Base-by-base conservation (phyloP, 768 basidiomycete genomes). In the Cyclocybe aegerita region DNA sequence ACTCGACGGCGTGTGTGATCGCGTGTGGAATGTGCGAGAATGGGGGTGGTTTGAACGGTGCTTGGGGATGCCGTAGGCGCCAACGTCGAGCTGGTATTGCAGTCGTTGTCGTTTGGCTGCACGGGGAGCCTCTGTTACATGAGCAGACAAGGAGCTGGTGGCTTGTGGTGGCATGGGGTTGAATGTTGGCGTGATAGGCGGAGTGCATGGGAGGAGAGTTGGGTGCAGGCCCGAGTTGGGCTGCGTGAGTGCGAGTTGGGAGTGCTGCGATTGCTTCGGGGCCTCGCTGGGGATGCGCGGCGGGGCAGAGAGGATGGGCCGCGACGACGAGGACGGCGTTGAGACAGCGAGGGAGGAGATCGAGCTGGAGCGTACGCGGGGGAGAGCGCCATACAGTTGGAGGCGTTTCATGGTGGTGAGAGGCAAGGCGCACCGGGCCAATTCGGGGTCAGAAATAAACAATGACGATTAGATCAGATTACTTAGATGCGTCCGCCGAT, bases 11-110 rank as follows among this genome's bases (percentile, higher is more conserved):
- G 23, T 23, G 23, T 23, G 23, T 4, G 23, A 23, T n/a, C 51
- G 54, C 9, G 56, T 43, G 48, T 62, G 53, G 49, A 63, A 47
- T 54, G 58, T 53, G 39, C 61, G 38, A 53, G 54, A 14, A 48
- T 46, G 39, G 35, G 46, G 34, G 47, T 56, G 58, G 49, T 55
- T 46, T 14, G 48, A 43, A 31, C 63, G 63, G 64, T 70, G 62
- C 65, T 95, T 95, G 0, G 93, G 85, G 44, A 93, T 89, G 4
- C 93, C 93, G 57, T 90, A 93, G 9, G 90, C 90, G 11, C 88
- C 91, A 10, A 86, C 82, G 43, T 90, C 85, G 33, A 94, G 76
- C 31, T 70, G 70, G 54, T 74, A 78, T 15, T 63, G 60, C 30
- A 65, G 61, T 6, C 66, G 62, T n/a, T 64, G 63, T 5, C 67